Base-by-base conservation (phyloP, 1,284 basidiomycete genomes). In the Inonotus hispidus region DNA sequence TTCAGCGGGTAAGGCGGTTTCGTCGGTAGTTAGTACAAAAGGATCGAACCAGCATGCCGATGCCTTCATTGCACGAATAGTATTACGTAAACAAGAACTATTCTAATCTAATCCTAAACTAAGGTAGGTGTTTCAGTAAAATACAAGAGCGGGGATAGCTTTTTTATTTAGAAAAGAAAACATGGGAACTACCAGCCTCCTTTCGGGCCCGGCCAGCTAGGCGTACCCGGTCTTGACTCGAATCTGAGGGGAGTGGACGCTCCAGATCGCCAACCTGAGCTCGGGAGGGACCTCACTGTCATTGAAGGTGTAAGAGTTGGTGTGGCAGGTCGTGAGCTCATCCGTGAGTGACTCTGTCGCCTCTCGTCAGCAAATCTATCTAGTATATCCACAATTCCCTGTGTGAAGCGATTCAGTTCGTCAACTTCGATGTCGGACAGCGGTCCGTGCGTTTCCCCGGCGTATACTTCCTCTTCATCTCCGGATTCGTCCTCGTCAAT, bases 341-440 rank as follows among this genome's bases (percentile, higher is more conserved):
- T 72, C 50, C 79, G 76, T 1, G 86, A 88, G 68, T 82, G 82
- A 39, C 73, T 74, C 16, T 75, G 73, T 65, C 80, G 70, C 59
- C 85, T 77, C 68, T 89, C 88, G 2, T 82, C 79, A 66, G 78
- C 83, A 69, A 83, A 88, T 55, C 78, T 77, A 67, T 87, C 82
- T 53, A 95, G 73, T 56, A 93, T 83, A 35, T 79, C 74, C 38
- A 93, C 91, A 56, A 93, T 77, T 66, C 89, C 85, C 64, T 82
- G 79, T 16, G 90, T 92, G 67, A 93, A 77, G 41, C 81, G 70
- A 65, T 92, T 88, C 57, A 94, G 74, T 67, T 94, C 90, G 68
- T 79, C 81, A 64, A 90, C 77, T 74, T 95, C 92, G 55, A 79
- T 78, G 13, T 69, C 63, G 7, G 84, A 82, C 58, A 94, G 75